Conservation (phyloP, 2,329 filamentous ascomycete genomes). For the Arthrobotrys entomopaga region DNA sequence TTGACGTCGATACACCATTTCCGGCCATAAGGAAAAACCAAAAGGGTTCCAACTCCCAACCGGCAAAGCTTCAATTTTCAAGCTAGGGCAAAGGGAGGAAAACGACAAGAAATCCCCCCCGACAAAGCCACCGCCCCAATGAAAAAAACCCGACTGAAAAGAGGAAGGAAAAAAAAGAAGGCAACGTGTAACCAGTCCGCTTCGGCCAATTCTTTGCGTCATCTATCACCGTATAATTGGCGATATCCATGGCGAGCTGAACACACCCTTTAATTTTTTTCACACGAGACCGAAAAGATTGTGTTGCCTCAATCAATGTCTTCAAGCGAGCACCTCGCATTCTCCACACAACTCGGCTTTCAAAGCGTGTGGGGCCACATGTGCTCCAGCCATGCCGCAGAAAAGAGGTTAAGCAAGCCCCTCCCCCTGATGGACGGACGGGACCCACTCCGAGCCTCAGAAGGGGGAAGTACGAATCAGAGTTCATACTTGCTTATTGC, state of each 20-base stretch:
- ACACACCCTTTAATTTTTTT: conserved; percentile 40
- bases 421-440: conserved; percentile 11
- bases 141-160: not conserved
- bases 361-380: not conserved
- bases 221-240: conserved; percentile 14
- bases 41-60: conserved; percentile 42
- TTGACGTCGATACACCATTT: conserved; percentile 52
- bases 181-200: conserved; percentile 41
- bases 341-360: conserved; percentile 6
- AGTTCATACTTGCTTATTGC: conserved; percentile 49
- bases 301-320: conserved; percentile 53
- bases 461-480: not conserved
- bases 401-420: conserved; percentile 31
- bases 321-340: not conserved
- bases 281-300: conserved; percentile 19
- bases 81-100: conserved; percentile 1
- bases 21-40: conserved; percentile 35
- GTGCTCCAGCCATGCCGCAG: conserved; percentile 27
- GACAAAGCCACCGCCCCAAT: conserved; percentile 15
- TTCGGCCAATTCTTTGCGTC: conserved; percentile 38
- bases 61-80: conserved; percentile 23
- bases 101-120: conserved; percentile 41
- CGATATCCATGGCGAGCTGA: conserved; percentile 40
- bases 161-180: conserved; percentile 12
- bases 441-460: conserved; percentile 36